Base-by-base conservation (phyloP, 805 yeast genomes). In the Nakazawaea wyomingensis region DNA sequence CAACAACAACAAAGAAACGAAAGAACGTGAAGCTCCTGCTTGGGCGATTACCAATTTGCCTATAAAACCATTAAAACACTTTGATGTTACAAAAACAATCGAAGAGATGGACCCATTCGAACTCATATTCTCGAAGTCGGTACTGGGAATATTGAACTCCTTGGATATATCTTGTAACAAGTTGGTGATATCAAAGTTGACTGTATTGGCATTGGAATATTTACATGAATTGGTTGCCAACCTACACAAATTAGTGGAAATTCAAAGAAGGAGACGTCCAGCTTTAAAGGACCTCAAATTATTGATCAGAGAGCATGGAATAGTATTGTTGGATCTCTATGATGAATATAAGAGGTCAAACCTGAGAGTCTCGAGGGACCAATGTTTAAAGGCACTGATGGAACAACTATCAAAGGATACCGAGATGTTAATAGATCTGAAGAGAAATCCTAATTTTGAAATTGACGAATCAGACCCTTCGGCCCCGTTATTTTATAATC, bases 181-280 rank as follows among this genome's bases (percentile, higher is more conserved):
- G 8, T 51, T 60, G 22, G 75, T 76, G 4, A 50, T 75, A 36
- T 61, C 64, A 10, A 63, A 66, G 27, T 45, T 75, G 30, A 51
- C 68, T 5, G 51, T 58, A 4, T 50, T 70, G 30, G 60, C 69
- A 0, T 54, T 54, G 14, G 51, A 55, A 9, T 69, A 66, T 43
- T 51, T 74, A 39, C 54, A 64, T 34, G 62, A 64, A 13, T 43
- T 80, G 43, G 53, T 71, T 7, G 49, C 54, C 2, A 60, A 68
- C 22, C 51, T 83, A 20, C 76, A 74, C 37, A 70, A 70, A 47
- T 58, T 76, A 27, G 69, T 80, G 3, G 79, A 78, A 44, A 59
- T 74, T 1, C 90, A 83, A 56, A 65, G 91, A 50, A 69, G 89
- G 39, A 62, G 67, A 16, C 56, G 57, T n/a, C 78, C 83, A 1